These are phyloP conservation scores for Schizothecium vesticola DNA, from an alignment of 495 filamentous ascomycete species.

Conservation along the genomic window DNA sequence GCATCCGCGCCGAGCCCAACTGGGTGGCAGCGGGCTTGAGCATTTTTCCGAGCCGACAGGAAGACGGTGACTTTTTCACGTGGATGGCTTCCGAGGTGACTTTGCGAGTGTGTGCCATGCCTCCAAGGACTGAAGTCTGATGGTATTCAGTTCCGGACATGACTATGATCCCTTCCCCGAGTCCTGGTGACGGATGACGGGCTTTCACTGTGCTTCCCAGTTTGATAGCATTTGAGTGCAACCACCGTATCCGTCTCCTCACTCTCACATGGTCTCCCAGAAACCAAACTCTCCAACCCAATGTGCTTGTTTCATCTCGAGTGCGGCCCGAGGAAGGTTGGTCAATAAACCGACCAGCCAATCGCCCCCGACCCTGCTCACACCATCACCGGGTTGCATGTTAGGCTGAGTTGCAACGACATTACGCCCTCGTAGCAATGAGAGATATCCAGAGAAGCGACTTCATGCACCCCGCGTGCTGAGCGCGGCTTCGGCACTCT, in stretches of 20 bases:
- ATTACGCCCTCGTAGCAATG: neutral
- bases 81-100: neutral
- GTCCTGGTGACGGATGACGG: neutral
- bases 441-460: neutral
- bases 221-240: neutral
- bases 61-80: neutral
- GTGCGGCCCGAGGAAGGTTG: neutral
- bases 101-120: too few species aligned
- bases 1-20: neutral
- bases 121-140: neutral
- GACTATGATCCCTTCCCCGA: too few species aligned
- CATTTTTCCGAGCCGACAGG: neutral
- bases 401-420: neutral
- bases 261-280: neutral
- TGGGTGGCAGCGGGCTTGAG: neutral
- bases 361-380: neutral
- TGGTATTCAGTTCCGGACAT: neutral
- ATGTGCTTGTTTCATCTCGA: neutral
- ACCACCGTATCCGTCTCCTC: neutral
- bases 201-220: neutral
- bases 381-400: neutral
- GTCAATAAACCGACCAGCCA: neutral
- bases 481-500: neutral
- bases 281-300: neutral
- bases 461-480: neutral